A percentile compares a stretch with the other conserved stretches of the same genome.
Evolutionary conservation across 1,139 yeast species (phyloP).

Genomic region (Yamadazyma spencermartinsiae): DNA sequence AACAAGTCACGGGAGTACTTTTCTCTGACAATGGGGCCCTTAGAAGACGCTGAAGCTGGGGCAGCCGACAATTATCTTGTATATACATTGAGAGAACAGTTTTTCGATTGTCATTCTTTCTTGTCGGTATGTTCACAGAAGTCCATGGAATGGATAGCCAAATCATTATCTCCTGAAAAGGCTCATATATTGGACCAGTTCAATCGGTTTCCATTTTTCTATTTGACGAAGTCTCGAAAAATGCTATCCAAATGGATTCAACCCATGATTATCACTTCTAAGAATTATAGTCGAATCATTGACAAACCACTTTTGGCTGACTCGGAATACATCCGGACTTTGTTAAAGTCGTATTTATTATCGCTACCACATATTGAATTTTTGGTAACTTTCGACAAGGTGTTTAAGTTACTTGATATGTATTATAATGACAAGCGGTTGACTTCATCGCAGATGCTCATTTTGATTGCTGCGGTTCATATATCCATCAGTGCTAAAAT

Average conservation of each 20-base stretch:
- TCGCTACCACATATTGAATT: constrained; percentile 14
- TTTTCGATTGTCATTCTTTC: constrained; percentile 42
- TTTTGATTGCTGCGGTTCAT: constrained; percentile 9
- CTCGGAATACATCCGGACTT: constrained; percentile 20
- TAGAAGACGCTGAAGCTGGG: neutral
- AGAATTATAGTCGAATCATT: constrained; percentile 20
- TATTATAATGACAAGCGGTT: constrained; percentile 18
- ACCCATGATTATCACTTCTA: constrained; percentile 28
- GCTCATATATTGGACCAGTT: constrained; percentile 27
- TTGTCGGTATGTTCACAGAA: constrained; percentile 37
- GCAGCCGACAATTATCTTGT: constrained; percentile 1
- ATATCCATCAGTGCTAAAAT: constrained; percentile 8
- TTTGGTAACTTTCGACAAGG: constrained; percentile 19
- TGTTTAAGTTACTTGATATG: constrained; percentile 21
- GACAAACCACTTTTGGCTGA: constrained; percentile 32
- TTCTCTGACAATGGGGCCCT: too few relatives aligned
- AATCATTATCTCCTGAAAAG: constrained; percentile 25
- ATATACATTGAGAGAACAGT: constrained; percentile 17
- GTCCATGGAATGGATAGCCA: constrained; percentile 36
- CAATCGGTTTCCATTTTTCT: constrained; percentile 30
- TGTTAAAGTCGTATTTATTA: constrained; percentile 23
- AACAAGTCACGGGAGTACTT: neutral
- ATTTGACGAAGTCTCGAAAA: constrained; percentile 20
- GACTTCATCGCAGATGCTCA: constrained; percentile 11
- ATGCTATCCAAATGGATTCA: constrained; percentile 35